Evolutionary conservation across 2,329 filamentous ascomycete genomes (phyloP), one percentile per base, ranked within the genome.

Genomic region (Cercospora zeae-maydis): DNA sequence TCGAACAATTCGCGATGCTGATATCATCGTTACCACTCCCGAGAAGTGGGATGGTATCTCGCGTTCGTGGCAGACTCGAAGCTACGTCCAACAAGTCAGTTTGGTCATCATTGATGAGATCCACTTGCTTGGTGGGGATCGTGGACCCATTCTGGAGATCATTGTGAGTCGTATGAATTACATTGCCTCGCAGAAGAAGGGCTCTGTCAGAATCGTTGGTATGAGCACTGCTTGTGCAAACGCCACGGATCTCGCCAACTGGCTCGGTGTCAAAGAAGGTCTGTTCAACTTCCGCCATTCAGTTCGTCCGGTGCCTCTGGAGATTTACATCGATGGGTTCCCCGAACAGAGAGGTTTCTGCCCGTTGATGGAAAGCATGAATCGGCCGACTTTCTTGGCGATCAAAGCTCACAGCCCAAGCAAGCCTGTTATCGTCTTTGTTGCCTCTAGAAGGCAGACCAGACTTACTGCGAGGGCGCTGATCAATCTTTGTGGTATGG

Each of bases 21-120:
- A 99, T 75, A 92, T 99, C 66, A 99, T 99, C 71, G 92, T 99
- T 71, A 99, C 95, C 0, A 99, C 96, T 0, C 96, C 95, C n/a
- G 95, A 99, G 79, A 99, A 99, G 76, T 99, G 95, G 95, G 96
- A 99, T 75, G 96, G 96, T 85, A 98, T 99, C 70, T 96, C 92
- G 71, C 90, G 95, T 84, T 96, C 91, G 73, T 99, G 96, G 95
- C 93, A 98, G 76, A 98, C 93, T 4, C 89, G 95, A 86, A 90
- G 91, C 64, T 99, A 99, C 70, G 95, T 99, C 42, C 87, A 92
- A 58, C 89, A 97, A 77, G 95, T 99, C 63, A 93, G 92, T 64
- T 81, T 99, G 14, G 95, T 99, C 58, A 97, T 99, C 66, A 99
- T 99, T 69, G 95, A 99, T 72, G 95, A 99, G 79, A 99, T 99